Evolutionary conservation across 805 yeast genomes (phyloP), one percentile per base, ranked within the genome.

Genomic region (Ogataea degrootiae): DNA sequence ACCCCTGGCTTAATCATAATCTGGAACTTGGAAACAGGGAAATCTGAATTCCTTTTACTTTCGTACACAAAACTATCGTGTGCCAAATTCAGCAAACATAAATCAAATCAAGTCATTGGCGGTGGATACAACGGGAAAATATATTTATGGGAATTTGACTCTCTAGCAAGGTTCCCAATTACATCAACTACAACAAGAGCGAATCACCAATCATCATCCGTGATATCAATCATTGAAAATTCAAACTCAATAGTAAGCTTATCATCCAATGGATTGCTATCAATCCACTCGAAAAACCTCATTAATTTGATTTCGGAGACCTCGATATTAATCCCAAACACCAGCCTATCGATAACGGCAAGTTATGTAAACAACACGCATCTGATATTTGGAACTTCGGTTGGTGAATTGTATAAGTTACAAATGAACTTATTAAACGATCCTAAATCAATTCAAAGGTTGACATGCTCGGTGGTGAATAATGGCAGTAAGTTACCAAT

Each of bases 41-140:
- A 54, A 4, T 49, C 51, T 6, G 81, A 71, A 54, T 66, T 65
- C 49, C 68, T 69, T 37, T 64, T 76, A 14, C 64, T 66, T 12
- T 66, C 77, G 38, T 61, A 72, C 9, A 65, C 81, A 1, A 58
- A 65, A 15, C 67, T 80, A 6, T 50, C 68, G 1, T 49, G 56
- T 6, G 67, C 74, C 9, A 68, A 66, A 46, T 77, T 79, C 49
- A 73, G 76, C 31, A 57, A 57, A 11, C 51, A 60, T 15, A 63
- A 68, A 21, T 60, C 75, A 1, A 65, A 68, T 42, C 66, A 71
- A 43, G 61, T 81, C 1, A 58, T 76, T 26, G 83, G 74, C 0
- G 80, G 83, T 0, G 68, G 79, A 5, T 56, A 57, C 16, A 74
- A 75, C 54, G 85, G 86, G 0, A 69, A 70, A 43, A 41, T 80